Percentiles rank a stretch among this genome's conserved stretches.
phyloP scores from a whole-genome alignment of 257 asterid species.

The Scutellaria minor region DNA sequence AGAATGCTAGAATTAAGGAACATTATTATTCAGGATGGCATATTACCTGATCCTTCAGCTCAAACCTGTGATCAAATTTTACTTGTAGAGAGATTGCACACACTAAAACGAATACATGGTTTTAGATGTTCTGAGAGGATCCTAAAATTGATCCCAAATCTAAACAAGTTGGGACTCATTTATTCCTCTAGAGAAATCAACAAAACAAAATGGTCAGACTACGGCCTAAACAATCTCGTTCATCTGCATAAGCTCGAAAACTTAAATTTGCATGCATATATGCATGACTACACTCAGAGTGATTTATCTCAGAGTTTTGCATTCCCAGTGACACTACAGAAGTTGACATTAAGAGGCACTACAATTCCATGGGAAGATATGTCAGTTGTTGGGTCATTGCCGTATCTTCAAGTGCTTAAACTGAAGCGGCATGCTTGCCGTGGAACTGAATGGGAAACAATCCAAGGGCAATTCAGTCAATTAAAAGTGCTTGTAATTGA shows the following conservation, averaged over 20 bases:
- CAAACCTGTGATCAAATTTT: too few relatives aligned
- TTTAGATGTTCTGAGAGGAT: neutral
- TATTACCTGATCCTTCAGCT: neutral
- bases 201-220: conserved; percentile 11
- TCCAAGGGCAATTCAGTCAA: conserved; percentile 9
- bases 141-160: neutral
- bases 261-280: neutral
- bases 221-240: neutral
- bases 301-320: neutral
- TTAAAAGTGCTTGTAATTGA: conserved; percentile 3
- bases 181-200: neutral
- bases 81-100: neutral
- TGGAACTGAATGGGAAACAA: conserved; percentile 28
- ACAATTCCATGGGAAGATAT: conserved; percentile 26
- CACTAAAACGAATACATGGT: neutral
- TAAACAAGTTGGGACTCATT: conserved; percentile 15
- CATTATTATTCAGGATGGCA: conserved; percentile 8
- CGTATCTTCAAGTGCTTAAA: conserved; percentile 30
- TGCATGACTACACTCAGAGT: neutral
- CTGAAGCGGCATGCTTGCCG: neutral
- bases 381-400: conserved; percentile 4
- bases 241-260: conserved; percentile 1
- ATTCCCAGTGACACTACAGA: conserved; percentile 18
- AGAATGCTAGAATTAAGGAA: conserved; percentile 33
- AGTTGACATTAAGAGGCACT: conserved; percentile 31